phyloP scores from a whole-genome alignment of 1,284 basidiomycete species.

The Violaceomyces palustris region DNA sequence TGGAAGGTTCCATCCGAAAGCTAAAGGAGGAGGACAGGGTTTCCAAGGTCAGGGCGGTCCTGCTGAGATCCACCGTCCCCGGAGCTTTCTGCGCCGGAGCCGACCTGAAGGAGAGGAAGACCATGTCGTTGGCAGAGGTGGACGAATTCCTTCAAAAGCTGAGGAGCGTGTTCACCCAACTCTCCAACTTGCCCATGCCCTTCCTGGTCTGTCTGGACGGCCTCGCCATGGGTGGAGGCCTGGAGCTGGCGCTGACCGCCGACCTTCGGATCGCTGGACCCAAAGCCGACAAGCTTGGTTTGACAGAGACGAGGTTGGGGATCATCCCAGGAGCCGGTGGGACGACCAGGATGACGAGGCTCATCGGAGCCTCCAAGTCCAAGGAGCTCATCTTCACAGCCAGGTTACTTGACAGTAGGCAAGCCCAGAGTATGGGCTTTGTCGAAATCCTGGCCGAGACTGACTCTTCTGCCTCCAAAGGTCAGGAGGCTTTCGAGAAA shows the following conservation, averaged over 20 bases:
- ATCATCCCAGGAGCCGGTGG: conserved; percentile 73
- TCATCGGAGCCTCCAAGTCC: conserved; percentile 74
- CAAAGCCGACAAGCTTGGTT: conserved; percentile 69
- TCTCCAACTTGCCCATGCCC: conserved; percentile 77
- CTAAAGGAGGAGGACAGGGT: conserved; percentile 13
- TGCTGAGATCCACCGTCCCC: conserved; percentile 24
- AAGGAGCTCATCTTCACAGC: conserved; percentile 84
- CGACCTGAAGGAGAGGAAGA: conserved; percentile 76
- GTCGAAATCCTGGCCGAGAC: conserved; percentile 69
- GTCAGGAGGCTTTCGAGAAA: conserved; percentile 10
- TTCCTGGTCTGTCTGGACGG: conserved; percentile 90
- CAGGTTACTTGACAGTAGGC: conserved; percentile 61
- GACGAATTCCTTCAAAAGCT: conserved; percentile 73
- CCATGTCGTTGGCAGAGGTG: conserved; percentile 63
- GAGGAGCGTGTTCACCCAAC: conserved; percentile 65
- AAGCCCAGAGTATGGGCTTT: conserved; percentile 73
- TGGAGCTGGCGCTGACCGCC: conserved; percentile 79
- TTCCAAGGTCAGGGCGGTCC: conserved; percentile 18
- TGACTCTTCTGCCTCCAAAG: conserved; percentile 6
- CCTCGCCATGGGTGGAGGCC: conserved; percentile 82
- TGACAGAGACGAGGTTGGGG: conserved; percentile 77
- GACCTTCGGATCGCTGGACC: conserved; percentile 74
- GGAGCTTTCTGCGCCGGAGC: conserved; percentile 71
- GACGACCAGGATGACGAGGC: conserved; percentile 75
- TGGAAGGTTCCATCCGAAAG: conserved; percentile 67